Conservation (phyloP, 768 basidiomycete species). For the Rhizopogon sp. region DNA sequence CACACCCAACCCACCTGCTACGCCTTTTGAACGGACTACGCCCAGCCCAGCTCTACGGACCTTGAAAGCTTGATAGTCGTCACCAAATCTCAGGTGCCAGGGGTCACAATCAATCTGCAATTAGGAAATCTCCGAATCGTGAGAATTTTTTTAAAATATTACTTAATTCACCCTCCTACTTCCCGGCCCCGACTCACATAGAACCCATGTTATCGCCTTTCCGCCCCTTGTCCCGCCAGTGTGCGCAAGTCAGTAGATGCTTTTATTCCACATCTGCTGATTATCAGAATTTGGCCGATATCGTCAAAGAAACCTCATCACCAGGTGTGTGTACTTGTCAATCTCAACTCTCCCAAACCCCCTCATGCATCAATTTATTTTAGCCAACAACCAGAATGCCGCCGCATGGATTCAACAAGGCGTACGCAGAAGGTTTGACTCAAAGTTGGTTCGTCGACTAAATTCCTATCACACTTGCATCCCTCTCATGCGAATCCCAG, state of each 20-base stretch:
- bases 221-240: slow-evolving; percentile 12
- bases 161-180: background rate
- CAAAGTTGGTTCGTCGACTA: slow-evolving; percentile 15
- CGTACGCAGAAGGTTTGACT: slow-evolving; percentile 22
- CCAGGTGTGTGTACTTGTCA: slow-evolving; percentile 1
- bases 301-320: slow-evolving; percentile 17
- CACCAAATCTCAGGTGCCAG: background rate
- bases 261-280: slow-evolving; percentile 7
- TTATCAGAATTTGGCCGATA: slow-evolving; percentile 16
- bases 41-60: slow-evolving; percentile 2
- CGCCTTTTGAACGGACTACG: slow-evolving; percentile 3
- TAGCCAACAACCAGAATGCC: slow-evolving; percentile 5
- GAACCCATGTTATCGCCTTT: slow-evolving; percentile 3
- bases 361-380: background rate
- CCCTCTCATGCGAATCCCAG: slow-evolving; percentile 20
- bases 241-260: background rate
- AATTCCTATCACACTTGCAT: background rate
- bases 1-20: background rate
- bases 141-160: background rate
- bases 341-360: background rate
- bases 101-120: slow-evolving; percentile 3
- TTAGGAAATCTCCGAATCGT: slow-evolving; percentile 7
- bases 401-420: slow-evolving; percentile 18
- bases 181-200: background rate
- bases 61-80: background rate